Base-by-base conservation (phyloP, 106 monocot species). In the Triglochin maritima region DNA sequence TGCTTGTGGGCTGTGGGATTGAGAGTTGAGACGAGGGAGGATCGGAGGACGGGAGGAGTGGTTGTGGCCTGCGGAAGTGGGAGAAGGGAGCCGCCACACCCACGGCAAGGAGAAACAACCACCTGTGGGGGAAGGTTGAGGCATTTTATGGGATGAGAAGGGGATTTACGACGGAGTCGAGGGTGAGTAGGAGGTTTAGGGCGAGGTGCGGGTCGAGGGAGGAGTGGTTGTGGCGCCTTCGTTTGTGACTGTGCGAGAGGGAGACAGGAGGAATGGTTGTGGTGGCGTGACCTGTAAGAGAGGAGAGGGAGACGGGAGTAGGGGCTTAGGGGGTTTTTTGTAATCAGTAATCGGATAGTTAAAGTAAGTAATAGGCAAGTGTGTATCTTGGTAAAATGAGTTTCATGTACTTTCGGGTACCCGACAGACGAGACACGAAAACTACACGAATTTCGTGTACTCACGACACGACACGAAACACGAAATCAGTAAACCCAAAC, bases 51-150 rank as follows among this genome's bases (percentile, higher is more conserved):
- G n/a, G n/a, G n/a, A n/a, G 29, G 29, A 29, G 29, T 29, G 29
- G 29, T 29, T 29, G 29, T 29, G 1, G 29, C 29, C 29, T 1
- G 29, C 29, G 29, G 1, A 0, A 29, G 29, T 29, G 29, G 29
- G 29, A 29, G 29, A 1, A 29, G 0, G 29, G 29, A 29, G 29
- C 29, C 29, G 29, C 29, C 69, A 85, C 13, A 90, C 95, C 16
- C 68, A 78, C 29, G 83, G 84, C 50, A 96, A 90, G 77, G 85
- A 90, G 67, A 74, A 72, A 47, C 76, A 70, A 41, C 8, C 95
- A 87, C 57, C 72, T 90, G 17, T 68, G 71, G 46, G 48, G 9
- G 11, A 17, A 58, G 59, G 48, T 17, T 15, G 79, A 44, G 45
- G 64, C 5, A 54, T 15, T 17, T 45, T 61, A 14, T 62, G 17